phyloP scores from a whole-genome alignment of 2,329 filamentous ascomycete species.

The Colletotrichum lindemuthianum region DNA sequence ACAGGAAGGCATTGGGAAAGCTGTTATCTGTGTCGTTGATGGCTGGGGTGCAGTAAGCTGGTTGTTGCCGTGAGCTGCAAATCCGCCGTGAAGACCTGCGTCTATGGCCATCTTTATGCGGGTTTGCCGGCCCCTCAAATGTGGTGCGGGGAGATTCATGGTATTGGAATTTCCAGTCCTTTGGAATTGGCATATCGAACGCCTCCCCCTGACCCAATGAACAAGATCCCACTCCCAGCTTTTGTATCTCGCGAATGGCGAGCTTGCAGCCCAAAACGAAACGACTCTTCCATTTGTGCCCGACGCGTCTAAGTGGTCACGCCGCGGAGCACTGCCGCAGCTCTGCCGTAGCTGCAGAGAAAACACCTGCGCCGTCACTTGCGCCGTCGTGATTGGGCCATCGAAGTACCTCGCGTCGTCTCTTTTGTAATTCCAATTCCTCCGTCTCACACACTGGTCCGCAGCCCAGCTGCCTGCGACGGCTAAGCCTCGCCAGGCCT shows the following conservation, averaged over 20 bases:
- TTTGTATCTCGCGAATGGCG: conserved; percentile 15
- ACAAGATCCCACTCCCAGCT: conserved; percentile 5
- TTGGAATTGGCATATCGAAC: conserved; percentile 21
- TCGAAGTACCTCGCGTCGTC: neutral
- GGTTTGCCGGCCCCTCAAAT: neutral
- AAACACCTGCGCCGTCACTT: neutral
- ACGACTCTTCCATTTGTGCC: conserved; percentile 14
- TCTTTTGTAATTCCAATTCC: conserved; percentile 4
- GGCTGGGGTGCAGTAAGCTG: neutral
- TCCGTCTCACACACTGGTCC: neutral
- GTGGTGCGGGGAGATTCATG: too few relatives aligned
- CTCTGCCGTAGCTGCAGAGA: too few relatives aligned
- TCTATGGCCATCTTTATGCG: conserved; percentile 17
- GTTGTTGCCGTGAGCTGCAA: neutral
- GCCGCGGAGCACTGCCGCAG: too few relatives aligned
- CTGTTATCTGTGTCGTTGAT: neutral
- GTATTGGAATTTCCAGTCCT: conserved; percentile 5
- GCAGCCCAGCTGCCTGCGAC: conserved; percentile 8
- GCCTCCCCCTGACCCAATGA: neutral
- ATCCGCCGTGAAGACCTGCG: neutral
- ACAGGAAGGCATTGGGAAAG: too few relatives aligned
- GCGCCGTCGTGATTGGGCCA: conserved; percentile 4
- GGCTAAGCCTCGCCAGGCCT: conserved; percentile 10
- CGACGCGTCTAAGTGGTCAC: neutral
- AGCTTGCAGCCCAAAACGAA: conserved; percentile 4